Evolutionary conservation across 352 stramenopile species (phyloP), one percentile per base, ranked within the genome.

Genomic region (Globisporangium takayamanum): DNA sequence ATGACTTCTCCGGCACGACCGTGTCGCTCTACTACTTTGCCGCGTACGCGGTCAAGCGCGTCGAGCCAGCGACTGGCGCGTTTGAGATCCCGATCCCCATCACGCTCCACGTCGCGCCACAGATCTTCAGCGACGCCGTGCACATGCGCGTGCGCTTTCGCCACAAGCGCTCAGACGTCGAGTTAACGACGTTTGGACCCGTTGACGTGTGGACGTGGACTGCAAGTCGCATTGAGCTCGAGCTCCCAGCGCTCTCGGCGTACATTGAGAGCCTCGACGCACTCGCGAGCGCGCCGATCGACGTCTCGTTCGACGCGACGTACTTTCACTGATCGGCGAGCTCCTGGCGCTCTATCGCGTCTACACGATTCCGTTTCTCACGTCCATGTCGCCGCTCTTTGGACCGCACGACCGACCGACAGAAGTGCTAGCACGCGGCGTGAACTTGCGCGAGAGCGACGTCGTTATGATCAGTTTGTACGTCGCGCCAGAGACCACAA

Each of bases 291-390:
- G 67, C 58, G 2, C 57, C 60, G 15, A 30, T 90, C 18, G 78
- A 88, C 2, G 4, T 88, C 1, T 87, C 80, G 0, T 88, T 90
- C 50, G 78, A 90, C 55, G 50, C 51, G 5, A 48, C 56, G 14
- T 67, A 73, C 48, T 90, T 86, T 53, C 69, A 87, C 49, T 52
- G 59, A 59, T 77, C 11, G 76, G 80, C 2, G 66, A 87, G 28
- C 56, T 90, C 3, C 58, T 81, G 33, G 45, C 72, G 10, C 71
- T 78, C 22, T 88, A 84, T 36, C 60, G 53, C 3, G 69, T 87
- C 4, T 88, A 88, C 62, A 86, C 78, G 37, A 75, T 90, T 20
- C 78, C 80, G 2, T 63, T 76, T 12, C 41, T 90, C 6, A 73
- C 67, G n/a, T 80, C 57, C 0, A 72, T 76, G 10, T 60, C 30